Base-by-base conservation (phyloP, 2,329 filamentous ascomycete genomes). In the Cladosporium austrohemisphaericum region DNA sequence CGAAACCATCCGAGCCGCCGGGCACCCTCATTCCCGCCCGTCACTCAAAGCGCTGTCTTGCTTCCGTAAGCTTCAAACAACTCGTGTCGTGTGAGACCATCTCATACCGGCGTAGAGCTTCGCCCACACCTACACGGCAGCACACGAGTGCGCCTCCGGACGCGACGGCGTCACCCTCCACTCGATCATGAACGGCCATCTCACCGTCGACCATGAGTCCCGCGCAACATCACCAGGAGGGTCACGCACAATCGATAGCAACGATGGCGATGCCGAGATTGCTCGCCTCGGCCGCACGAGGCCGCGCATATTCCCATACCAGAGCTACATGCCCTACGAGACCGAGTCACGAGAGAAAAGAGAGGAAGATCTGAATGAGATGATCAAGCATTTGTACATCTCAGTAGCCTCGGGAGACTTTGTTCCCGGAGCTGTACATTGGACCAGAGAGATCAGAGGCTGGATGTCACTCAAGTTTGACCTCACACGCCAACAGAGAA, bases 401-500 rank as follows among this genome's bases (percentile, higher is more conserved):
- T 82, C 92, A 50, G 78, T 98, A 55, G 85, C 90, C 65, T 86
- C 93, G 3, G 90, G 95, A 57, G 93, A 98, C 69, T 97, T 97
- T 69, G 85, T 86, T 19, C 88, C 92, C 0, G 93, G 93, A 26
- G 93, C 92, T 22, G 77, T 95, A 53, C 92, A 98, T 70, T 98
- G 93, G 93, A 96, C 93, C 13, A 84, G 92, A 58, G 93, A 98
- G 78, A 84, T 98, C 40, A 83, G 91, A 65, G 88, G 86, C 69
- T 98, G 94, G 93, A 77, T 98, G 57, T 87, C 86, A 47, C 82
- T 98, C 69, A 98, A 98, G 76, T 98, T 98, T 66, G 92, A 98
- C 71, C 89, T 95, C 66, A 88, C 89, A 40, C 83, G 88, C 60
- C 84, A 86, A 65, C 83, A 91, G 58, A 80, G 94, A 51, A 83